phyloP scores from a whole-genome alignment of 106 monocot species.

The Acanthochlamys bracteata region DNA sequence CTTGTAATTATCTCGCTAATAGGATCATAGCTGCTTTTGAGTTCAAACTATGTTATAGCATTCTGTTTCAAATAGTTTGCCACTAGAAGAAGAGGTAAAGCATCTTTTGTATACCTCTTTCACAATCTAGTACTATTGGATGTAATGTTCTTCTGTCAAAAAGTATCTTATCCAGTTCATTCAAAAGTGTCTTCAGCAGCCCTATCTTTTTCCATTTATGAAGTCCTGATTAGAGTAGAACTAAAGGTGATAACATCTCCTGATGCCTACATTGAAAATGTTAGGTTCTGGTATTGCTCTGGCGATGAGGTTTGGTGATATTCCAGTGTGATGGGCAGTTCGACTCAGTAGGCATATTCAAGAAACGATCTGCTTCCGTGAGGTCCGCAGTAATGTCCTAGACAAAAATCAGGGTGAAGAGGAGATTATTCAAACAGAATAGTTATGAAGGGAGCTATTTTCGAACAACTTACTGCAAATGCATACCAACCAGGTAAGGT shows the following conservation, averaged over 20 bases:
- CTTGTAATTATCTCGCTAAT: not conserved
- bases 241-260: too few species aligned
- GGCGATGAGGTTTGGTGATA: slow-evolving; percentile 99
- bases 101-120: not conserved
- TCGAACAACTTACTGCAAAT: slow-evolving; percentile 88
- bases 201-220: too few species aligned
- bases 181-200: too few species aligned
- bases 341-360: slow-evolving; percentile 44
- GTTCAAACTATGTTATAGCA: too few species aligned
- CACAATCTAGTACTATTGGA: not conserved
- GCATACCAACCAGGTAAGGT: slow-evolving; percentile 92
- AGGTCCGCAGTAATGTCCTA: not conserved
- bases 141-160: not conserved
- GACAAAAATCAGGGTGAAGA: slow-evolving; percentile 8
- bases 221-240: too few species aligned
- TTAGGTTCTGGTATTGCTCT: not conserved
- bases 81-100: not conserved
- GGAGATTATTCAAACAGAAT: slow-evolving; percentile 47
- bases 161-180: not conserved
- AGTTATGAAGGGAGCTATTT: slow-evolving; percentile 89
- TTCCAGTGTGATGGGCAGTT: slow-evolving; percentile 80
- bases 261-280: too few species aligned
- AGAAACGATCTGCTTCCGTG: slow-evolving; percentile 35
- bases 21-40: too few species aligned
- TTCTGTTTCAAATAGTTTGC: too few species aligned